phyloP scores from a whole-genome alignment of 192 early-diverging fungal genomes.

The Geranomyces variabilis region DNA sequence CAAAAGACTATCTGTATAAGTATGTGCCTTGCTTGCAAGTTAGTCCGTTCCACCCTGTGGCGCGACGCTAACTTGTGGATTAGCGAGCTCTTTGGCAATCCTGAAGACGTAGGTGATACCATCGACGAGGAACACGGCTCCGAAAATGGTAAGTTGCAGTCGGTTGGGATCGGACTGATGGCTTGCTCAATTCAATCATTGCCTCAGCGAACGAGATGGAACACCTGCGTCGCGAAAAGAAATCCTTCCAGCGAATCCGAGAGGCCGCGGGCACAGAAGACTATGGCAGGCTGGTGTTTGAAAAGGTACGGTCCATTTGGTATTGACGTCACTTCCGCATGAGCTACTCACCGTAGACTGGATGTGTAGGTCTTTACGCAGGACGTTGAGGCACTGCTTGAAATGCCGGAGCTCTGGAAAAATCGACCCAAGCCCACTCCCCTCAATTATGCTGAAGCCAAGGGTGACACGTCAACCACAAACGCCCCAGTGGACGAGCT shows the following conservation, averaged over 20 bases:
- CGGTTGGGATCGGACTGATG: background rate
- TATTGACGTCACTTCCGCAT: background rate
- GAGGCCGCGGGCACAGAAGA: slow-evolving; percentile 60
- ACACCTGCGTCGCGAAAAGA: slow-evolving; percentile 72
- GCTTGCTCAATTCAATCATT: background rate
- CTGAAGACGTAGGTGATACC: slow-evolving; percentile 53
- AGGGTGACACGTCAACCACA: slow-evolving; percentile 16
- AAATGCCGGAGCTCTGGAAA: slow-evolving; percentile 91
- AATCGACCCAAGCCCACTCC: slow-evolving; percentile 69
- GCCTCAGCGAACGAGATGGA: slow-evolving; percentile 70
- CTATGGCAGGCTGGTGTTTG: slow-evolving; percentile 55
- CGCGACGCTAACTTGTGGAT: background rate
- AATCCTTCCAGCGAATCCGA: slow-evolving; percentile 70
- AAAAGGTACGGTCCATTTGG: slow-evolving; percentile 49
- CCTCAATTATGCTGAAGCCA: slow-evolving; percentile 52
- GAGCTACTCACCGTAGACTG: background rate
- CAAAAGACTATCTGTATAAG: slow-evolving; percentile 93
- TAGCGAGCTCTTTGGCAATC: slow-evolving; percentile 78
- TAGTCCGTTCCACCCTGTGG: too few species aligned
- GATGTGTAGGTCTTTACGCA: slow-evolving; percentile 73
- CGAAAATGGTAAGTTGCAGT: slow-evolving; percentile 52
- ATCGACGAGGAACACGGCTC: slow-evolving; percentile 38
- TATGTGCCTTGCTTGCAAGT: slow-evolving; percentile 30
- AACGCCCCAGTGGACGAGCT: slow-evolving; percentile 35
- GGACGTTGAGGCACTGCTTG: slow-evolving; percentile 79